Conservation (phyloP, 768 basidiomycete genomes). For the Podaxis carcinomalis region DNA sequence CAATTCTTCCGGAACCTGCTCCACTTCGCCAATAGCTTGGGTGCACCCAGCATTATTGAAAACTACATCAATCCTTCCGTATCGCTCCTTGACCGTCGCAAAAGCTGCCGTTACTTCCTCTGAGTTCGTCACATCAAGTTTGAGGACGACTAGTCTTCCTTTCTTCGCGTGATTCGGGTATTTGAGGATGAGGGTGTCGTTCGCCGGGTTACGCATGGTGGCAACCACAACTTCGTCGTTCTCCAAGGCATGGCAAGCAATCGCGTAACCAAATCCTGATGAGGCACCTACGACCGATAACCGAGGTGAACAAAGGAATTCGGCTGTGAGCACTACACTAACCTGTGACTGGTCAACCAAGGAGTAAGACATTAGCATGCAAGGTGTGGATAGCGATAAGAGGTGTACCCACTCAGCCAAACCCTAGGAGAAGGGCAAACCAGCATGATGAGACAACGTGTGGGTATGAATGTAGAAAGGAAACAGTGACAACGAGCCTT, state of each 20-base stretch:
- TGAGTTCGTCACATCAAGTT: conserved; percentile 30
- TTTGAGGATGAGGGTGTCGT: conserved; percentile 20
- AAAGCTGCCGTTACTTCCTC: conserved; percentile 29
- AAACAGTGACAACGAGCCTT: not conserved
- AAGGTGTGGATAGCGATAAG: no score
- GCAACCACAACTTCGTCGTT: conserved; percentile 37
- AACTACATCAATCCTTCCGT: conserved; percentile 30
- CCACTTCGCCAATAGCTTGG: conserved; percentile 29
- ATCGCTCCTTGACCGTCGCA: conserved; percentile 22
- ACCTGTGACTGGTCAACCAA: not conserved
- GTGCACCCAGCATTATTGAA: conserved; percentile 35
- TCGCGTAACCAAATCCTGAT: conserved; percentile 33
- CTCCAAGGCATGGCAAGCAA: conserved; percentile 29
- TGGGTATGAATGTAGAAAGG: not conserved
- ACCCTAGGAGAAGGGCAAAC: not conserved
- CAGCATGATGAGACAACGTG: not conserved
- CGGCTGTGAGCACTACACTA: not conserved
- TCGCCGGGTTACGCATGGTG: conserved; percentile 30
- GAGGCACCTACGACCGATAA: conserved; percentile 12
- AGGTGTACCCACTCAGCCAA: conserved; percentile 1
- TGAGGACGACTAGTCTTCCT: conserved; percentile 27
- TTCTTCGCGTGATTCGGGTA: conserved; percentile 18
- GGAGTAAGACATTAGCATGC: not conserved
- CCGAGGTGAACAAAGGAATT: not conserved
- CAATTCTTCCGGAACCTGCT: conserved; percentile 28